Evolutionary conservation across 257 asterid species (phyloP), one percentile per base, ranked within the genome.

Genomic region (Misopates orontium): DNA sequence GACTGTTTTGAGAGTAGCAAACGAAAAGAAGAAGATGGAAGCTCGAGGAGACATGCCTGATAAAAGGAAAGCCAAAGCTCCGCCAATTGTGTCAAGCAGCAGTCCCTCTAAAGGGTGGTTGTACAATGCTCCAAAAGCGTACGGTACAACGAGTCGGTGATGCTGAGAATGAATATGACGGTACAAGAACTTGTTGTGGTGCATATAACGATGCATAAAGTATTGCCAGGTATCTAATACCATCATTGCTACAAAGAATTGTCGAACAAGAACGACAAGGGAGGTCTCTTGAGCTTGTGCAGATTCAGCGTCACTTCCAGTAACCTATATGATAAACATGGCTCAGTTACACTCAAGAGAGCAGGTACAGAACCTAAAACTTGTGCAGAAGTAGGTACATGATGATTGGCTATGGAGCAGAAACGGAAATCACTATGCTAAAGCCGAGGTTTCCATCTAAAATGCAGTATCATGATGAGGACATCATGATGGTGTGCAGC

Each of bases 41-140:
- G 90, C 68, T 19, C 90, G 79, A 4, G 96, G 96, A 44, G 98
- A 84, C 95, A 93, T 93, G 82, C 97, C 97, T 8, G 97, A 93
- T 55, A 78, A 64, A 8, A 93, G 94, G 77, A 93, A 89, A 55
- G 97, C 24, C 54, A 93, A 64, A 25, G 95, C 97, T 45, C 98
- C 98, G 10, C 97, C 95, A 22, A 87, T 14, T 0, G 97, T 92
- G 80, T 92, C 97, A 8, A 92, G 96, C 62, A 92, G 77, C 42
- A 92, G 85, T 12, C 97, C 98, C 72, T 93, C 98, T 21, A 87
- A 11, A 5, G 98, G 98, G 80, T 93, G 98, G 80, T 89, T 93
- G 87, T 89, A 93, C 18, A 93, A 70, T 17, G 97, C 98, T 67
- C 98, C 98, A 62, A 67, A 93, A 5, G 97, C 97, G 22, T 87